phyloP scores from a whole-genome alignment of 1,284 basidiomycete species.

The Cerioporus squamosus region DNA sequence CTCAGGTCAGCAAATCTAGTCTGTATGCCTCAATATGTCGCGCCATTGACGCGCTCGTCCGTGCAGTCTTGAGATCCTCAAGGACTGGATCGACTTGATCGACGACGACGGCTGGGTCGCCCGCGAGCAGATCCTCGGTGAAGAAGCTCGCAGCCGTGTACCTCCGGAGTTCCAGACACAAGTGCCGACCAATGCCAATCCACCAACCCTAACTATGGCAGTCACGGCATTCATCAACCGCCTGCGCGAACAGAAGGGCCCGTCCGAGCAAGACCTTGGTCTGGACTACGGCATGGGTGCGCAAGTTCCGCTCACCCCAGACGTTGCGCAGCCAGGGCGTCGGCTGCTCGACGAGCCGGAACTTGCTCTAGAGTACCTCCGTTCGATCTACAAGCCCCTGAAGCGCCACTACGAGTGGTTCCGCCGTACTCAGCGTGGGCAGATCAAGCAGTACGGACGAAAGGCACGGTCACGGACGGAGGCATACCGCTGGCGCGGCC shows the following conservation, averaged over 20 bases:
- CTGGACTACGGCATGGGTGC: conserved; percentile 55
- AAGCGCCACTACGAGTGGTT: conserved; percentile 96
- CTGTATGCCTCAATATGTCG: not conserved
- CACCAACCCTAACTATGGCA: conserved; percentile 91
- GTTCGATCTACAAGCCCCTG: conserved; percentile 81
- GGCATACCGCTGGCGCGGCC: conserved; percentile 94
- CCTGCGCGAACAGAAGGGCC: conserved; percentile 54
- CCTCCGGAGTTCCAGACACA: conserved; percentile 90
- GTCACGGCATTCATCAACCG: conserved; percentile 87
- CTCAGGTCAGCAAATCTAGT: conserved; percentile 58
- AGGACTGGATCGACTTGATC: conserved; percentile 88
- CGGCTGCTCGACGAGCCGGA: conserved; percentile 60
- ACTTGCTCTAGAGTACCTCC: conserved; percentile 71
- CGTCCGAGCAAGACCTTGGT: conserved; percentile 64
- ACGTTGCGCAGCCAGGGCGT: conserved; percentile 37
- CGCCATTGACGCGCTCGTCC: not conserved
- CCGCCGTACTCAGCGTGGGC: conserved; percentile 89
- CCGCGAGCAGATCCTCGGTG: conserved; percentile 93
- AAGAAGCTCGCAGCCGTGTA: conserved; percentile 91
- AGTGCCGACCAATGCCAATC: conserved; percentile 92
- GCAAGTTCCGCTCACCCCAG: conserved; percentile 50
- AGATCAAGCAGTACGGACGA: conserved; percentile 89
- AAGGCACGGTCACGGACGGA: conserved; percentile 84
- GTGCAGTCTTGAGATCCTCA: conserved; percentile 80
- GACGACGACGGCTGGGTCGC: conserved; percentile 96